Evolutionary conservation across 2,329 filamentous ascomycete genomes (phyloP).

Genomic region (Pyricularia sp.): DNA sequence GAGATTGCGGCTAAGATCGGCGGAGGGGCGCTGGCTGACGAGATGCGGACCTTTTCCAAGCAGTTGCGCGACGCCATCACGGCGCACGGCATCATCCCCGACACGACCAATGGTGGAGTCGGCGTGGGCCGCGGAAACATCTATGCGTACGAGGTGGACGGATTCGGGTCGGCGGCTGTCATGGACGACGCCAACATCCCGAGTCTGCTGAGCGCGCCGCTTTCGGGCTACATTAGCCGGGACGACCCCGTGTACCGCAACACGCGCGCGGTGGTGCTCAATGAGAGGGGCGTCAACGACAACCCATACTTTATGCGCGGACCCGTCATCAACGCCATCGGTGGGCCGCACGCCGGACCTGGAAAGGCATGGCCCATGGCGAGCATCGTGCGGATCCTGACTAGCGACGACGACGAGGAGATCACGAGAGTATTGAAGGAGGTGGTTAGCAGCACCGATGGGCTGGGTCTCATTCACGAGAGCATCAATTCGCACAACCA

Average conservation of each 20-base stretch:
- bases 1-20: constrained; percentile 34
- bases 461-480: constrained; percentile 74
- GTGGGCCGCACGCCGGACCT: constrained; percentile 46
- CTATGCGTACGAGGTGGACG: constrained; percentile 66
- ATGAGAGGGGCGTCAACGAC: constrained; percentile 29
- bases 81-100: constrained; percentile 37
- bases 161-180: constrained; percentile 49
- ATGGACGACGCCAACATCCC: constrained; percentile 65
- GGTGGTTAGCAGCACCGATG: constrained; percentile 59
- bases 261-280: constrained; percentile 63
- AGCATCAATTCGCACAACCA: constrained; percentile 59
- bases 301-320: constrained; percentile 63
- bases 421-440: constrained; percentile 56
- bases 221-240: constrained; percentile 48
- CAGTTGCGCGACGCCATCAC: constrained; percentile 27
- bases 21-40: constrained; percentile 22
- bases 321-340: constrained; percentile 39
- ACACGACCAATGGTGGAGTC: neutral
- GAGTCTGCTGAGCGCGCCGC: constrained; percentile 48
- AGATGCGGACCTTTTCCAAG: constrained; percentile 49
- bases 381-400: constrained; percentile 70
- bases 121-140: constrained; percentile 41
- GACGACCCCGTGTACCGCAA: constrained; percentile 60
- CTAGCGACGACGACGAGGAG: constrained; percentile 64
- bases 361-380: constrained; percentile 84